Conservation (phyloP, 495 filamentous ascomycete species). For the Friedmanniomyces endolithicus region DNA sequence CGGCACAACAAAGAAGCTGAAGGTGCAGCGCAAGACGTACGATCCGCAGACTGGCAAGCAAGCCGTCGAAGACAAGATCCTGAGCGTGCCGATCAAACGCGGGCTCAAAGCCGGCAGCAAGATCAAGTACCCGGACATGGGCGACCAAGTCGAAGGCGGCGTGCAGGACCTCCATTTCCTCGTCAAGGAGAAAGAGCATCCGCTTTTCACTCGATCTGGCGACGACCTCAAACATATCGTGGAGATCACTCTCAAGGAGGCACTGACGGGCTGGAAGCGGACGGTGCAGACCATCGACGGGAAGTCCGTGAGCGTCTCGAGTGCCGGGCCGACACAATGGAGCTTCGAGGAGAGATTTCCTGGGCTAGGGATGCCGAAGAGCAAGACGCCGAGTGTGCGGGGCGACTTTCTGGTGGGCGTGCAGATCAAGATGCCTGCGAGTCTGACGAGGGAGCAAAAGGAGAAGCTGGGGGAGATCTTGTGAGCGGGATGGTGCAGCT, state of each 20-base stretch:
- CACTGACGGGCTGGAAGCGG: slow-evolving; percentile 86
- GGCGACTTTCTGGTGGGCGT: slow-evolving; percentile 84
- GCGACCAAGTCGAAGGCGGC: slow-evolving; percentile 95
- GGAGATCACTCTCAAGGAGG: slow-evolving; percentile 82
- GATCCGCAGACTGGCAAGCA: slow-evolving; percentile 67
- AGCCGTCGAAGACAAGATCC: slow-evolving; percentile 71
- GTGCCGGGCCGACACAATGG: slow-evolving; percentile 71
- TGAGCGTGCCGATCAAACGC: slow-evolving; percentile 89
- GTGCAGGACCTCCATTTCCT: slow-evolving; percentile 93
- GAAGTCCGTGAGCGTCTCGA: slow-evolving; percentile 62
- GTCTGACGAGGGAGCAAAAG: slow-evolving; percentile 64
- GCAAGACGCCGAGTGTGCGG: slow-evolving; percentile 70
- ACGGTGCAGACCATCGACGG: slow-evolving; percentile 90
- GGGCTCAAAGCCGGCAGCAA: slow-evolving; percentile 92
- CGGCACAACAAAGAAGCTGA: slow-evolving; percentile 87
- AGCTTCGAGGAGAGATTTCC: slow-evolving; percentile 73
- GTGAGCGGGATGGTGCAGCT: not conserved
- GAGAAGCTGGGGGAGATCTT: slow-evolving; percentile 64
- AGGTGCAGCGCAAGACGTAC: slow-evolving; percentile 90
- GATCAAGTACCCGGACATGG: slow-evolving; percentile 92
- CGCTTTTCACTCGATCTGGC: slow-evolving; percentile 67
- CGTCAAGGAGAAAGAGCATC: slow-evolving; percentile 81
- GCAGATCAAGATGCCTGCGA: slow-evolving; percentile 79
- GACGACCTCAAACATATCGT: slow-evolving; percentile 70
- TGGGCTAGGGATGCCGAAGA: slow-evolving; percentile 76